A percentile compares a stretch with the other conserved stretches of the same genome.
Evolutionary conservation across 352 stramenopile genomes (phyloP).

Genomic region (Phytophthora ohioensis): DNA sequence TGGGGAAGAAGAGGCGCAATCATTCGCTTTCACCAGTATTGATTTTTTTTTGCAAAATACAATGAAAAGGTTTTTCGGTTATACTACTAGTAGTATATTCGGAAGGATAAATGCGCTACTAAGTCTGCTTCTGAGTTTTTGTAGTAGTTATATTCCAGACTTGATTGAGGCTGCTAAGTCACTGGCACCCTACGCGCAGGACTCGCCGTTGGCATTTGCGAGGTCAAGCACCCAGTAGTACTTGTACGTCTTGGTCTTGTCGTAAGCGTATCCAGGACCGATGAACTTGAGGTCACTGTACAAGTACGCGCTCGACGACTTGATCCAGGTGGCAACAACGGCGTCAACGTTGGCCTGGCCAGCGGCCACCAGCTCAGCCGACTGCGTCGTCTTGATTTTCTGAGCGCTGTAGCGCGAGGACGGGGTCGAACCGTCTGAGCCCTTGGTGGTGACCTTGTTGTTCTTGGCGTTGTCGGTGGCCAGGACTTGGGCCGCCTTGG

Average conservation of each 20-base stretch:
- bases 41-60: too few relatives aligned
- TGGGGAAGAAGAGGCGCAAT: too few relatives aligned
- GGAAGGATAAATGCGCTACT: too few relatives aligned
- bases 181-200: conserved; percentile 16
- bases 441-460: conserved; percentile 27
- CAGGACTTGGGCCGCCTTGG: conserved; percentile 31
- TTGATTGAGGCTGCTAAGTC: too few relatives aligned
- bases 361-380: conserved; percentile 47
- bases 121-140: too few relatives aligned
- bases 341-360: conserved; percentile 41
- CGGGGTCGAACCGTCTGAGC: conserved; percentile 40
- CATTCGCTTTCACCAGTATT: too few relatives aligned
- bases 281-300: conserved; percentile 41
- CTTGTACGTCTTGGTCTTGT: conserved; percentile 39
- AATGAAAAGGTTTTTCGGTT: too few relatives aligned
- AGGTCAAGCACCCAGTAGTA: conserved; percentile 51
- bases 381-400: conserved; percentile 24
- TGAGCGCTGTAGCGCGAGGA: conserved; percentile 23
- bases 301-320: conserved; percentile 41
- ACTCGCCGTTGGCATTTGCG: conserved; percentile 20
- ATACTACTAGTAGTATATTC: too few relatives aligned
- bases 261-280: conserved; percentile 41
- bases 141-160: too few relatives aligned
- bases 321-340: conserved; percentile 52
- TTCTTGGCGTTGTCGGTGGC: conserved; percentile 36